phyloP scores from a whole-genome alignment of 768 basidiomycete genomes.

The Pisolithus orientalis region DNA sequence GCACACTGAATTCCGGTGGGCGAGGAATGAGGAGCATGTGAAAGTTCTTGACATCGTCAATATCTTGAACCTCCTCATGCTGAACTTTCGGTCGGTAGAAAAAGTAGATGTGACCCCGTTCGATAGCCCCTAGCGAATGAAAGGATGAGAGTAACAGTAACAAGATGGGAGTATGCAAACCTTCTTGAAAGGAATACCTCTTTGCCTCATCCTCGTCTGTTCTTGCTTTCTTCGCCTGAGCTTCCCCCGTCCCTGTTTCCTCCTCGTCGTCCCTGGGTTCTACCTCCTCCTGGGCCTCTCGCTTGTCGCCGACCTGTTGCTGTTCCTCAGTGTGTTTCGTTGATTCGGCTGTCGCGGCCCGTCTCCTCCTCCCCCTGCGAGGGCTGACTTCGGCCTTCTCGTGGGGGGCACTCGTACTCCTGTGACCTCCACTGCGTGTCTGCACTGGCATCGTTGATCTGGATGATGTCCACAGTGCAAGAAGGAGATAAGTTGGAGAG shows the following conservation, averaged over 20 bases:
- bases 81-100: slow-evolving; percentile 57
- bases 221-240: slow-evolving; percentile 12
- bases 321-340: slow-evolving; percentile 21
- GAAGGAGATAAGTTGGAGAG: not conserved
- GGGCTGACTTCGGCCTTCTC: not conserved
- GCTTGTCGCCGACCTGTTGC: slow-evolving; percentile 19
- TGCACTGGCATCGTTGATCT: slow-evolving; percentile 8
- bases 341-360: slow-evolving; percentile 17
- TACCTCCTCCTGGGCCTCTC: slow-evolving; percentile 15
- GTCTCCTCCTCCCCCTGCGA: slow-evolving; percentile 11
- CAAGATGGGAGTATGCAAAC: not conserved
- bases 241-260: slow-evolving; percentile 4
- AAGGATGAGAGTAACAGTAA: not conserved
- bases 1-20: slow-evolving; percentile 36
- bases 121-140: slow-evolving; percentile 41
- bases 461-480: not conserved
- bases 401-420: not conserved
- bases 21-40: slow-evolving; percentile 57
- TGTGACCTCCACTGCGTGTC: slow-evolving; percentile 2
- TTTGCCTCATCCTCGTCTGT: slow-evolving; percentile 13
- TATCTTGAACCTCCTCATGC: slow-evolving; percentile 42
- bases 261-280: slow-evolving; percentile 9
- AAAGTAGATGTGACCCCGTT: slow-evolving; percentile 59
- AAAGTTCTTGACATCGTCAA: slow-evolving; percentile 54
- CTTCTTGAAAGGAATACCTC: slow-evolving; percentile 7